Evolutionary conservation across 352 stramenopile genomes (phyloP).

Genomic region (Globisporangium okanoganense): DNA sequence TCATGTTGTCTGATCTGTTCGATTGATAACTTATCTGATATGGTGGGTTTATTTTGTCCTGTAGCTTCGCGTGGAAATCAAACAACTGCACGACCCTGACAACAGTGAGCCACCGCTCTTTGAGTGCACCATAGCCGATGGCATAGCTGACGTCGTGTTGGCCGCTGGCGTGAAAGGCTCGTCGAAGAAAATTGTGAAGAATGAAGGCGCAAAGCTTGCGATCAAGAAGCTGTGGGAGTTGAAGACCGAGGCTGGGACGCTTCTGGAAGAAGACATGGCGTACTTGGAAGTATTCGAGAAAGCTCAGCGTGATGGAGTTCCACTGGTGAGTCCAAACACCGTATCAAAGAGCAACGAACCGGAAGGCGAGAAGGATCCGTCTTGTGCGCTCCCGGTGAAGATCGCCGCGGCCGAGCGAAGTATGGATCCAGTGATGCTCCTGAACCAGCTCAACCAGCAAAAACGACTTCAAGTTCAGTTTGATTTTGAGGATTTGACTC

Average conservation of each 20-base stretch:
- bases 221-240: constrained; percentile 76
- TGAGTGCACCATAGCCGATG: constrained; percentile 50
- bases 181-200: constrained; percentile 75
- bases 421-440: constrained; percentile 34
- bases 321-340: constrained; percentile 21
- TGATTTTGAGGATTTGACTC: constrained; percentile 45
- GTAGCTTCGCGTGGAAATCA: constrained; percentile 47
- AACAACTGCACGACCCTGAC: constrained; percentile 37
- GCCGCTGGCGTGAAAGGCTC: constrained; percentile 43
- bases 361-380: constrained; percentile 31
- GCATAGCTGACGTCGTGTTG: constrained; percentile 30
- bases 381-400: constrained; percentile 1
- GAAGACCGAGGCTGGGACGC: constrained; percentile 57
- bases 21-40: neutral
- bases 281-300: constrained; percentile 55
- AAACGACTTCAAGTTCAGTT: constrained; percentile 37
- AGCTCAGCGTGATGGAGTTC: constrained; percentile 36
- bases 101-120: constrained; percentile 57
- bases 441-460: constrained; percentile 56
- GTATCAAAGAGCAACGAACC: constrained; percentile 34
- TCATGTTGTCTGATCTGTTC: neutral
- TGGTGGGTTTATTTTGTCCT: neutral
- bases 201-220: constrained; percentile 50
- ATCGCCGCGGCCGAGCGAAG: constrained; percentile 44
- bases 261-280: constrained; percentile 46